Evolutionary conservation across 2,329 filamentous ascomycete species (phyloP), one percentile per base, ranked within the genome.

Genomic region (Penicillium sp.): DNA sequence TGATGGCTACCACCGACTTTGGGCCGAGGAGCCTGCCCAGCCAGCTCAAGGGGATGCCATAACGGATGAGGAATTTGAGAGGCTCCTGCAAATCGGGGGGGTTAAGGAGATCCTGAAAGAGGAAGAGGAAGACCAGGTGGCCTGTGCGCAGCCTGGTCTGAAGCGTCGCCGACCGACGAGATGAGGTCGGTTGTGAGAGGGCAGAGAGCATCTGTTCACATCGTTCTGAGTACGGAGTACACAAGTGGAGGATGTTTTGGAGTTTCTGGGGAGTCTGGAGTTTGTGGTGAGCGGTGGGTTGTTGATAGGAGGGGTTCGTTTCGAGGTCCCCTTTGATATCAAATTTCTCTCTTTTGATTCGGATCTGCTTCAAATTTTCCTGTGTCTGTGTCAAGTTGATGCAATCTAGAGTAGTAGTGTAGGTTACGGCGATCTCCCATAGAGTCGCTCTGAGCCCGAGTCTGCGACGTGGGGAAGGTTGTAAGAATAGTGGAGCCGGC

Each of bases 401-500:
- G n/a, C 18, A 44, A 27, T 10, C 22, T 27, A 31, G 7, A 31
- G 7, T 31, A 19, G 47, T 50, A 18, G 47, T 31, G 33, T 24
- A 37, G 11, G 18, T 18, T 33, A 19, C 46, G 39, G 27, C 18
- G 37, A 54, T 43, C 40, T 54, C 13, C 24, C 14, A 36, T 31
- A 10, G 7, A 10, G 31, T 31, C 31, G 31, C 31, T 31, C 31
- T 10, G 41, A 27, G 24, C 31, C 22, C 3, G n/a, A n/a, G 24
- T 46, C 46, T 47, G 52, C 13, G 47, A 43, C 57, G 44, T 56
- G 58, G 56, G 56, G 54, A 55, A 53, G n/a, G 33, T 33, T 27
- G 24, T 19, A 37, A n/a, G 31, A 60, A n/a, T 53, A 63, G 63
- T 62, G 63, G 63, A 63, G 55, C 56, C 57, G 41, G 49, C n/a